Evolutionary conservation across 768 basidiomycete species (phyloP).

Genomic region (Termitomyces heimii): DNA sequence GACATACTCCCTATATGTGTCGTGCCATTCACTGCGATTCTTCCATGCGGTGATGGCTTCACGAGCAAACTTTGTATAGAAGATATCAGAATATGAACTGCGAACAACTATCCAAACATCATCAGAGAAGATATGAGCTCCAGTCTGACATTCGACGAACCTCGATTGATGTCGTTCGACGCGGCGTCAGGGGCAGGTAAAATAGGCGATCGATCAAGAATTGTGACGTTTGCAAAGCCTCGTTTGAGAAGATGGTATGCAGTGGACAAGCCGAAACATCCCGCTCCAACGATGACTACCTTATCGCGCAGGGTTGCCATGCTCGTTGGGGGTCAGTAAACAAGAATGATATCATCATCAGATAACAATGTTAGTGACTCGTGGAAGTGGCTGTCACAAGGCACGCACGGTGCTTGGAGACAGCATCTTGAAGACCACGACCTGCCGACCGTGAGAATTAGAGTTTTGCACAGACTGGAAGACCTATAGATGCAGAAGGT

Average conservation of each 20-base stretch:
- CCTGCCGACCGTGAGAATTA: too few species aligned
- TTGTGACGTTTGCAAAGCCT: conserved; percentile 63
- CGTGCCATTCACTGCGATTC: conserved; percentile 55
- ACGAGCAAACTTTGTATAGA: conserved; percentile 65
- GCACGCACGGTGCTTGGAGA: too few species aligned
- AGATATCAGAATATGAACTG: conserved; percentile 62
- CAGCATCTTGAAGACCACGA: too few species aligned
- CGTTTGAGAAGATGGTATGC: conserved; percentile 70
- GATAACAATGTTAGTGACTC: too few species aligned
- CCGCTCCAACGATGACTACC: conserved; percentile 72
- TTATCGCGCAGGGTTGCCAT: conserved; percentile 18
- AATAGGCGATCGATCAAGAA: conserved; percentile 64
- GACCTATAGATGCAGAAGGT: too few species aligned
- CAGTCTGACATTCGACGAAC: conserved; percentile 18
- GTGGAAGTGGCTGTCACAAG: too few species aligned
- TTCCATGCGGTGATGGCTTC: conserved; percentile 80
- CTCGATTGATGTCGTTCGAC: conserved; percentile 47
- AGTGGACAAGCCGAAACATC: conserved; percentile 84
- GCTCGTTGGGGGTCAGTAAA: neutral
- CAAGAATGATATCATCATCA: too few species aligned
- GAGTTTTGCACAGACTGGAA: too few species aligned
- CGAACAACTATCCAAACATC: conserved; percentile 52
- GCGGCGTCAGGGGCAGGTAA: conserved; percentile 85
- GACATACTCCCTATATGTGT: conserved; percentile 78
- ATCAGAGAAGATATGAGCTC: neutral